phyloP scores from a whole-genome alignment of 345 rosid genomes.

The Salix viminalis region DNA sequence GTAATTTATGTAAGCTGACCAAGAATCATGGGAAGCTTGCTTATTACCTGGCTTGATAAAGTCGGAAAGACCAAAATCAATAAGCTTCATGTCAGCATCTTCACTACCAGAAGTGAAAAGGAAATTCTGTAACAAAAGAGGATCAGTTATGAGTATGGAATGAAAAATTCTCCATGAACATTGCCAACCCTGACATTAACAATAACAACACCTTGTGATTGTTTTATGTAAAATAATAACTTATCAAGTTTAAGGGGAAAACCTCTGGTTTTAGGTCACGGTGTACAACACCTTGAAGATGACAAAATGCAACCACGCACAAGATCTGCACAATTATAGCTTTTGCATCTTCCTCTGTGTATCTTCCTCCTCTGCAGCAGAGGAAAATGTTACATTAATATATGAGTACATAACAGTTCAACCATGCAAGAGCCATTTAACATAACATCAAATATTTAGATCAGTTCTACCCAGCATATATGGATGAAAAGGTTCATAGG shows the following conservation, averaged over 20 bases:
- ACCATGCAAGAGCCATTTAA: not conserved
- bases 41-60: conserved; percentile 66
- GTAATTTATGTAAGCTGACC: not conserved
- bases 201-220: not conserved
- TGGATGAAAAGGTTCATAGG: not conserved
- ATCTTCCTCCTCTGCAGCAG: conserved; percentile 82
- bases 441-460: not conserved
- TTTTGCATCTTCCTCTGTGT: conserved; percentile 84
- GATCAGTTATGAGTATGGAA: conserved; percentile 5
- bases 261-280: conserved; percentile 98
- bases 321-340: conserved; percentile 68
- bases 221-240: not conserved
- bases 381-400: not conserved
- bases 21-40: not conserved
- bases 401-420: conserved; percentile 9
- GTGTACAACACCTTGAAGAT: conserved; percentile 96
- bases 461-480: not conserved
- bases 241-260: conserved; percentile 10
- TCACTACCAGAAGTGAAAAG: conserved; percentile 74
- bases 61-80: conserved; percentile 95
- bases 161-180: not conserved
- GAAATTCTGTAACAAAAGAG: conserved; percentile 57
- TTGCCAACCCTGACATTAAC: too few relatives aligned
- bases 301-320: conserved; percentile 81
- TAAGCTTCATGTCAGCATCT: conserved; percentile 80